A percentile compares a stretch with the other conserved stretches of the same genome.
Conservation (phyloP, 768 basidiomycete species). For the Sarcodon sp. region DNA sequence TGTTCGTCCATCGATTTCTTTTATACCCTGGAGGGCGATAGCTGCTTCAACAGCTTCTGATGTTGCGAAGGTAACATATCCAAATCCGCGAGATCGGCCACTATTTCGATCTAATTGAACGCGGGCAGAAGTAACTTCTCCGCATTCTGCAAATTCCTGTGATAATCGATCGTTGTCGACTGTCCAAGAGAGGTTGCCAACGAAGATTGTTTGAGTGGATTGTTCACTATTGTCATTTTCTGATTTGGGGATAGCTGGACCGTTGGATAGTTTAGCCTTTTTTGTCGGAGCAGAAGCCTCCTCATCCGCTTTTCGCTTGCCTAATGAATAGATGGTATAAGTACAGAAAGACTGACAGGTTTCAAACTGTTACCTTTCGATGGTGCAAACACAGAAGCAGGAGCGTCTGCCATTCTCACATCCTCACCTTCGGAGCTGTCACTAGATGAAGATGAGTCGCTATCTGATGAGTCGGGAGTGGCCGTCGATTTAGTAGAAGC, state of each 20-base stretch:
- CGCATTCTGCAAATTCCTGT: conserved; percentile 79
- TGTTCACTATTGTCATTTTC: conserved; percentile 11
- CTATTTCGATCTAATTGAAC: conserved; percentile 77
- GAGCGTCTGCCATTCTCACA: conserved; percentile 43
- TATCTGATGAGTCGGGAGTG: conserved; percentile 11
- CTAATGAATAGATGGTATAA: conserved; percentile 14
- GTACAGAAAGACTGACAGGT: conserved; percentile 1
- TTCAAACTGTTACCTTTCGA: conserved; percentile 21
- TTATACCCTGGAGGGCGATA: conserved; percentile 55
- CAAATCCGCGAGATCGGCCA: conserved; percentile 78
- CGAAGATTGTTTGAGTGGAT: conserved; percentile 67
- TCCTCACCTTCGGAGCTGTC: conserved; percentile 34
- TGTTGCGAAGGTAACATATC: conserved; percentile 68
- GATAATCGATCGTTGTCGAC: conserved; percentile 94
- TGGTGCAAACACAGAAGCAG: conserved; percentile 14
- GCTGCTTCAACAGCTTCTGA: conserved; percentile 70
- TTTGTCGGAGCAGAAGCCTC: conserved; percentile 50
- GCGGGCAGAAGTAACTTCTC: conserved; percentile 82
- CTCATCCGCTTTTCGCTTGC: conserved; percentile 76
- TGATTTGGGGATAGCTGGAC: conserved; percentile 23
- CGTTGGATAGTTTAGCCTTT: conserved; percentile 69
- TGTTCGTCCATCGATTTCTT: conserved; percentile 85
- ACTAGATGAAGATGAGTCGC: conserved; percentile 16
- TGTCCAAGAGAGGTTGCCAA: conserved; percentile 91
- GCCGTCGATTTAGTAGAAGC: conserved; percentile 12